A percentile compares a stretch with the other conserved stretches of the same genome.
phyloP scores from a whole-genome alignment of 2,329 filamentous ascomycete genomes.

The Fusarium sacchari region DNA sequence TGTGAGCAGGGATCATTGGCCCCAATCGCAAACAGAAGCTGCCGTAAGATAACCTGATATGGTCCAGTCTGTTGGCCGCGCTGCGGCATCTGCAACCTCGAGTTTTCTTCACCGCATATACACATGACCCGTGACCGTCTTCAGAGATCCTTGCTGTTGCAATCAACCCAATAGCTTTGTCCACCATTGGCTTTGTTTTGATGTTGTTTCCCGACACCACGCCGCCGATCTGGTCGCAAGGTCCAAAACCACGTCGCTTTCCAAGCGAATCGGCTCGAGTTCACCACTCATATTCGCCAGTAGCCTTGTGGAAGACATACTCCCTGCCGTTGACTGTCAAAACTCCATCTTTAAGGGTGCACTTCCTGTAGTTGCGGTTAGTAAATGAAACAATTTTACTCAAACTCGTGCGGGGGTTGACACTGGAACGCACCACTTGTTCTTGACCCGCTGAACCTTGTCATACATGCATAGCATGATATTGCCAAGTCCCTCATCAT shows the following conservation, averaged over 20 bases:
- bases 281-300: conserved; percentile 97
- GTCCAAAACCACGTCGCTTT: conserved; percentile 3
- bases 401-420: not conserved
- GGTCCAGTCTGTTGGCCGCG: conserved; percentile 41
- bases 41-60: conserved; percentile 17
- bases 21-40: conserved; percentile 12
- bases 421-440: conserved; percentile 77
- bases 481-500: conserved; percentile 83
- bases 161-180: not conserved
- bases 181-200: conserved; percentile 14
- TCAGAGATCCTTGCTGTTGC: conserved; percentile 2
- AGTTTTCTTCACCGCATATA: conserved; percentile 15
- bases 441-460: conserved; percentile 99
- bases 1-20: conserved; percentile 1
- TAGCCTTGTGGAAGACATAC: conserved; percentile 97
- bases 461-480: conserved; percentile 99
- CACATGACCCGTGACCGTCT: conserved; percentile 18
- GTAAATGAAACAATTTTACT: conserved; percentile 10
- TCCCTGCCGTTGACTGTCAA: conserved; percentile 93
- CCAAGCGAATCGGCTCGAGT: not conserved
- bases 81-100: conserved; percentile 26
- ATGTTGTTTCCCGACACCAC: conserved; percentile 8
- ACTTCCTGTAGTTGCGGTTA: conserved; percentile 73
- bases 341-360: conserved; percentile 95
- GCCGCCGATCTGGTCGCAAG: not conserved